A percentile compares a stretch with the other conserved stretches of the same genome.
phyloP scores from a whole-genome alignment of 164 flowering plant species.

The Cinnamomum chago region DNA sequence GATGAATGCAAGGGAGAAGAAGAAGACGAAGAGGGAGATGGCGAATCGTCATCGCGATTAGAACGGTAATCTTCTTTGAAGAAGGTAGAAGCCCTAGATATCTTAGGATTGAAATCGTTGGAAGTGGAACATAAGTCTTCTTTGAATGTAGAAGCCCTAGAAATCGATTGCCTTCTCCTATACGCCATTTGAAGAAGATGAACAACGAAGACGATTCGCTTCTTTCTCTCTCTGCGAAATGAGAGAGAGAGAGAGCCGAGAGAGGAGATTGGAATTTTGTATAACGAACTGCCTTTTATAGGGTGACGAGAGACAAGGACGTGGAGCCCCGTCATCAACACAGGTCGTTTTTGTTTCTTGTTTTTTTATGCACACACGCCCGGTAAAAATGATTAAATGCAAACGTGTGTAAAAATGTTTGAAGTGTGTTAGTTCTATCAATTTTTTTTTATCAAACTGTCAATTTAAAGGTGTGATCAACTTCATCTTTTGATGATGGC shows the following conservation, averaged over 20 bases:
- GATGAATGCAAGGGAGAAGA: constrained; percentile 19
- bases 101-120: constrained; percentile 3
- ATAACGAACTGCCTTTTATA: neutral
- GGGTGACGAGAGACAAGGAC: neutral
- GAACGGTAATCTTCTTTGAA: neutral
- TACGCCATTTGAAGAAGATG: constrained; percentile 35
- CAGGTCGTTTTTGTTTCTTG: neutral
- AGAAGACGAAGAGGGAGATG: constrained; percentile 15
- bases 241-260: neutral
- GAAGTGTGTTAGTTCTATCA: too few species aligned
- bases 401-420: too few species aligned
- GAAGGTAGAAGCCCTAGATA: constrained; percentile 1
- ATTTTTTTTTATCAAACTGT: too few species aligned
- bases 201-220: neutral
- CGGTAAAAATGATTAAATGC: too few species aligned
- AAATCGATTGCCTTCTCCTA: constrained; percentile 41
- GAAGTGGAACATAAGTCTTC: constrained; percentile 1
- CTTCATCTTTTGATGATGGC: too few species aligned
- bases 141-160: constrained; percentile 31
- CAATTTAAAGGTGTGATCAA: too few species aligned
- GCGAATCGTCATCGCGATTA: neutral
- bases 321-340: neutral
- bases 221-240: neutral
- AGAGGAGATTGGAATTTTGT: neutral
- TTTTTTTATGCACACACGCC: too few species aligned